phyloP scores from a whole-genome alignment of 768 basidiomycete genomes.

The Xerocomus spinulosus region DNA sequence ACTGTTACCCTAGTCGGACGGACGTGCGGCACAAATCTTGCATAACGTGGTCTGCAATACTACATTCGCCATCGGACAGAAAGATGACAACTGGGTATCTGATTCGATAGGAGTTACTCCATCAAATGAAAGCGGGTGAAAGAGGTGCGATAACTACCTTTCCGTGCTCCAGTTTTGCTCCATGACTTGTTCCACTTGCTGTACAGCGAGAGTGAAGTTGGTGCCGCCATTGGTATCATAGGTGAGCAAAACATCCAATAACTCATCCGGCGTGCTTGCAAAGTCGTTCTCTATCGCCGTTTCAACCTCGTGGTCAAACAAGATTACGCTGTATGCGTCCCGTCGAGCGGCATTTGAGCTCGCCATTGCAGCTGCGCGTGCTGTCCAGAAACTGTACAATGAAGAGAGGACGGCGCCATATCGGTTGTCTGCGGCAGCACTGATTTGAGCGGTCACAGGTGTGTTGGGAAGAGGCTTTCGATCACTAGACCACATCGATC shows the following conservation, averaged over 20 bases:
- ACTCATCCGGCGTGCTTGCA: slow-evolving; percentile 38
- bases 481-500: slow-evolving; percentile 45
- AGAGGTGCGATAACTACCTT: slow-evolving; percentile 28
- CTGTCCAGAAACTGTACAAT: slow-evolving; percentile 51
- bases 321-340: slow-evolving; percentile 54
- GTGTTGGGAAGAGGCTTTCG: slow-evolving; percentile 41
- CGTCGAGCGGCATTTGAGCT: slow-evolving; percentile 30
- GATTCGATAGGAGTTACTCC: neutral
- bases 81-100: slow-evolving; percentile 37
- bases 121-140: neutral
- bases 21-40: slow-evolving; percentile 41
- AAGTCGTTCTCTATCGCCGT: slow-evolving; percentile 43
- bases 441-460: slow-evolving; percentile 38
- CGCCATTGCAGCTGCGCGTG: slow-evolving; percentile 39
- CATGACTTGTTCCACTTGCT: slow-evolving; percentile 36
- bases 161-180: slow-evolving; percentile 47
- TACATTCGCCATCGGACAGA: slow-evolving; percentile 45
- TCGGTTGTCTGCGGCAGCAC: slow-evolving; percentile 38
- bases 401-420: slow-evolving; percentile 58
- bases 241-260: slow-evolving; percentile 38
- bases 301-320: slow-evolving; percentile 34
- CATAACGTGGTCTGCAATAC: slow-evolving; percentile 33
- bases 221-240: slow-evolving; percentile 36
- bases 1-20: slow-evolving; percentile 40
- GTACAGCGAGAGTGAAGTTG: slow-evolving; percentile 40